Evolutionary conservation across 768 basidiomycete genomes (phyloP), one percentile per base, ranked within the genome.

Genomic region (Udeniomyces megalosporus): DNA sequence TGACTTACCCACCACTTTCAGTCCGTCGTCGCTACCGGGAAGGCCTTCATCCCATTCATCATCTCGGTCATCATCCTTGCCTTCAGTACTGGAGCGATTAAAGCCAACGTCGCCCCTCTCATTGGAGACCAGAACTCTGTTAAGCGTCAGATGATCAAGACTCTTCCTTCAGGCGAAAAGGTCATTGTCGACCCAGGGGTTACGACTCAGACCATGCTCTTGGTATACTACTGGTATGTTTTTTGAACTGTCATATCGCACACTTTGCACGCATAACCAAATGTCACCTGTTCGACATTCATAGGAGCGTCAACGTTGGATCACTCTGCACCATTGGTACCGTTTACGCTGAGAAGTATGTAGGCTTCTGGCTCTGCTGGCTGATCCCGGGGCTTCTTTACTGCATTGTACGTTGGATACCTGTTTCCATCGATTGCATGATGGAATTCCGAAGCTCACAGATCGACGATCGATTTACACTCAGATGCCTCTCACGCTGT

Each of bases 301-400:
- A 32, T 20, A n/a, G 17, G 28, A 3, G 20, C 10, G 22, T 72
- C 70, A 72, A 71, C 62, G 61, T 74, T 51, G 71, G 72, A 22
- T 67, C 71, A 4, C 71, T 74, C 66, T 69, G 70, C 58, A 63
- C 65, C 26, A 50, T 73, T 35, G 70, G 64, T 14, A 71, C 70
- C 8, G 50, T 66, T 15, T 73, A 72, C 59, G 50, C 69, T 2
- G 68, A 68, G 57, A 69, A 71, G 55, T 60, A 68, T 32, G 67
- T 71, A 58, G 72, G 73, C 6, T 73, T 71, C 67, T 74, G 71
- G 71, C 60, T 71, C 49, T 32, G 24, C 34, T 73, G 60, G 65
- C 65, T 71, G 8, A 55, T 68, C 20, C 72, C 72, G 8, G 69
- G 67, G 8, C 69, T 74, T 55, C 24, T 71, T 57, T 74, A 72